Evolutionary conservation across 2,329 filamentous ascomycete genomes (phyloP).

Genomic region (Colletotrichum somersetense): DNA sequence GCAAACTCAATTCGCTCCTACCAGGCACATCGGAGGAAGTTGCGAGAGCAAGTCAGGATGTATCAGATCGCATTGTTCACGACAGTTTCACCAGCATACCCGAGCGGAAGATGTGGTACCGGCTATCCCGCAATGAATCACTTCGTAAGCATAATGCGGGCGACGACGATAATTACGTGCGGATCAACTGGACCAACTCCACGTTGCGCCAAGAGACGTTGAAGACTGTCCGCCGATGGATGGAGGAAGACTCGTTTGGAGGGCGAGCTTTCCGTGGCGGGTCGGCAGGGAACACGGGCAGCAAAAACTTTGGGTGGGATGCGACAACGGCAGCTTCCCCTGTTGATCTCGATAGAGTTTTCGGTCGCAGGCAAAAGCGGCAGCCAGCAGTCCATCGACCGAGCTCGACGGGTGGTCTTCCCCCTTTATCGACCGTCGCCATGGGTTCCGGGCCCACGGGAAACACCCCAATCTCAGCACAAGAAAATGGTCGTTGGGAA

Average conservation of each 20-base stretch:
- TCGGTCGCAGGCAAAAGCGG: slow-evolving; percentile 52
- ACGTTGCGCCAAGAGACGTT: slow-evolving; percentile 66
- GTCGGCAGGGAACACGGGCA: slow-evolving; percentile 51
- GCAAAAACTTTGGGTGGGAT: slow-evolving; percentile 73
- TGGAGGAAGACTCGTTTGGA: slow-evolving; percentile 72
- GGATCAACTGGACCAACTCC: slow-evolving; percentile 70
- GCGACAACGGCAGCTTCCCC: slow-evolving; percentile 58
- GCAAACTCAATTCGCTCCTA: slow-evolving; percentile 52
- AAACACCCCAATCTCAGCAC: slow-evolving; percentile 45
- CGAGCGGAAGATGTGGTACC: slow-evolving; percentile 75
- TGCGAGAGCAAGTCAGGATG: slow-evolving; percentile 44
- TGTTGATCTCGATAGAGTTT: slow-evolving; percentile 62
- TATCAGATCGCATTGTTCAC: slow-evolving; percentile 61
- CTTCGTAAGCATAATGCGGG: slow-evolving; percentile 68
- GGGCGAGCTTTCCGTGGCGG: slow-evolving; percentile 63
- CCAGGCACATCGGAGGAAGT: slow-evolving; percentile 44
- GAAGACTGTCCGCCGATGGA: slow-evolving; percentile 73
- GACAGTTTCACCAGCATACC: slow-evolving; percentile 68
- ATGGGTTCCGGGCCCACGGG: slow-evolving; percentile 9
- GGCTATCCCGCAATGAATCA: slow-evolving; percentile 71
- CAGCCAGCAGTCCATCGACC: slow-evolving; percentile 44
- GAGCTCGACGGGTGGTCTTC: slow-evolving; percentile 37
- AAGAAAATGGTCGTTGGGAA: slow-evolving; percentile 35
- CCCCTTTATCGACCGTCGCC: slow-evolving; percentile 28
- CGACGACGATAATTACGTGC: slow-evolving; percentile 70